Conservation (phyloP, 495 filamentous ascomycete genomes). For the Amphirosellinia nigrospora region DNA sequence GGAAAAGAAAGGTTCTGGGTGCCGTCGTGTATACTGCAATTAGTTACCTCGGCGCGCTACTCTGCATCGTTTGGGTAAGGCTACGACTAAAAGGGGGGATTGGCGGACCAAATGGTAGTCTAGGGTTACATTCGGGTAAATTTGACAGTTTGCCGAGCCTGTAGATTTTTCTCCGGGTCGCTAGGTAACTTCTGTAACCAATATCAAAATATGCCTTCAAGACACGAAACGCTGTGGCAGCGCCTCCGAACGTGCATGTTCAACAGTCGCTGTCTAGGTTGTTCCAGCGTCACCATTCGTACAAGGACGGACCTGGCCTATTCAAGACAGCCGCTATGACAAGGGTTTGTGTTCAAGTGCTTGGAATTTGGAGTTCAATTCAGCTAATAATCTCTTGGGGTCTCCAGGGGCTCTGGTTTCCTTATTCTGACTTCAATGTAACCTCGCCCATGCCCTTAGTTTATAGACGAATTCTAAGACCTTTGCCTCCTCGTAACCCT, state of each 20-base stretch:
- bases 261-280: background rate
- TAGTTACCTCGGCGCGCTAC: conserved; percentile 69
- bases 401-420: too few species aligned
- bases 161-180: background rate
- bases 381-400: too few species aligned
- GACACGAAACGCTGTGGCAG: background rate
- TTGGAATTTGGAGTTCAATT: too few species aligned
- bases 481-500: too few species aligned
- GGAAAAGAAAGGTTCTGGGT: conserved; percentile 44
- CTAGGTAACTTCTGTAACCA: background rate
- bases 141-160: background rate
- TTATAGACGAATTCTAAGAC: too few species aligned
- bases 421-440: too few species aligned
- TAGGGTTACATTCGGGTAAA: conserved; percentile 1
- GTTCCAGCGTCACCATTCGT: background rate
- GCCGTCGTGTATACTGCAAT: conserved; percentile 50
- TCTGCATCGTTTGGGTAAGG: conserved; percentile 56
- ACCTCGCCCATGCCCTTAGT: too few species aligned
- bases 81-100: conserved; percentile 22
- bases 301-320: background rate
- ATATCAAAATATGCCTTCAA: background rate
- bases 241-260: background rate
- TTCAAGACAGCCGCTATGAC: background rate
- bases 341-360: too few species aligned
- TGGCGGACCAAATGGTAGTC: conserved; percentile 18